These are phyloP conservation scores for Phyllosticta citribraziliensis DNA, from an alignment of 2,329 filamentous ascomycete species.

Conservation along the genomic window DNA sequence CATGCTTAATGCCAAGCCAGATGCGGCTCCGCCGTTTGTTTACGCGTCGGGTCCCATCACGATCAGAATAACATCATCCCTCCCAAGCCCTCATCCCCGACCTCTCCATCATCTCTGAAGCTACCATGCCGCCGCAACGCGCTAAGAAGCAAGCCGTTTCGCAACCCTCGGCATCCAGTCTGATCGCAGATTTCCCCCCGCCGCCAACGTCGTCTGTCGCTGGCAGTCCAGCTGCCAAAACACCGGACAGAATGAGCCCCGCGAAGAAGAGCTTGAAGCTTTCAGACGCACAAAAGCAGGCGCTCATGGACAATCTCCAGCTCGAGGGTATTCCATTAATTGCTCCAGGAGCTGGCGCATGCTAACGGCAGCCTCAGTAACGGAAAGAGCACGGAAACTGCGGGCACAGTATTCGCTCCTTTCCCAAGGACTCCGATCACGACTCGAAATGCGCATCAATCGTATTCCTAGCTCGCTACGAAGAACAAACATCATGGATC, in stretches of 20 bases:
- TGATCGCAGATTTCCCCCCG: background rate
- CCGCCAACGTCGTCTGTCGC: slow-evolving; percentile 13
- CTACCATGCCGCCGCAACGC: slow-evolving; percentile 5
- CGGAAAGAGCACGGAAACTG: slow-evolving; percentile 76
- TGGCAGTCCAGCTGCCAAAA: slow-evolving; percentile 10
- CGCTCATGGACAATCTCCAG: slow-evolving; percentile 79
- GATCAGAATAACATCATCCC: background rate
- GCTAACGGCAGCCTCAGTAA: slow-evolving; percentile 47
- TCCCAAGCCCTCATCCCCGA: background rate
- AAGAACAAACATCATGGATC: slow-evolving; percentile 71
- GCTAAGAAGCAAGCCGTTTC: slow-evolving; percentile 2
- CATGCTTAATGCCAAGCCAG: background rate
- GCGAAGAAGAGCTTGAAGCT: slow-evolving; percentile 16
- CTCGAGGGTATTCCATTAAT: slow-evolving; percentile 58
- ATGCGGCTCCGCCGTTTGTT: slow-evolving; percentile 7
- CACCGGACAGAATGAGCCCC: slow-evolving; percentile 14
- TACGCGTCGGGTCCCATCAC: slow-evolving; percentile 1
- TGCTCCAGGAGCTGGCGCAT: background rate
- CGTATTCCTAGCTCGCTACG: slow-evolving; percentile 74
- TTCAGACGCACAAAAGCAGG: slow-evolving; percentile 61
- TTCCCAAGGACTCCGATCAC: slow-evolving; percentile 71
- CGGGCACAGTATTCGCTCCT: slow-evolving; percentile 83
- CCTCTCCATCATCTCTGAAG: background rate
- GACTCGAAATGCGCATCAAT: slow-evolving; percentile 88
- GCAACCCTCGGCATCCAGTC: background rate